These are phyloP conservation scores for Pythium brachiatum DNA, from an alignment of 352 stramenopile species.

Conservation along the genomic window DNA sequence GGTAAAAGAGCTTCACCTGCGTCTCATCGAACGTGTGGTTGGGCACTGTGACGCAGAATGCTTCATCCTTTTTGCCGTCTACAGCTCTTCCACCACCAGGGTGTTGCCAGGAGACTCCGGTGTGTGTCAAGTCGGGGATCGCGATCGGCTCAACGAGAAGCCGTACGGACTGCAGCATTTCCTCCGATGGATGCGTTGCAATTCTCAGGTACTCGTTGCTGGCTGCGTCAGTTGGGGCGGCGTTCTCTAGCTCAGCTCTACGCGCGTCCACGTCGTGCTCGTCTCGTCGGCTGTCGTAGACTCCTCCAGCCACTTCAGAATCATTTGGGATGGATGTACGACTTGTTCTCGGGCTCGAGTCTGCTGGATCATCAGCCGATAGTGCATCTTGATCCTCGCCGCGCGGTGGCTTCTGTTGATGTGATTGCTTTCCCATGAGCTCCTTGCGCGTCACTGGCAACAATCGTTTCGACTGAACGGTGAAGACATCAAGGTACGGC, in stretches of 20 bases:
- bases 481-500: constrained; percentile 66
- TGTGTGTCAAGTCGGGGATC: constrained; percentile 60
- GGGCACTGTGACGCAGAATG: constrained; percentile 26
- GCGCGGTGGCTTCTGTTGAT: neutral
- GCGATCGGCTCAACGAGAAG: constrained; percentile 62
- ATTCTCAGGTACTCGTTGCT: neutral
- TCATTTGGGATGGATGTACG: neutral
- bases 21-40: constrained; percentile 37
- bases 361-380: neutral
- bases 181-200: constrained; percentile 28
- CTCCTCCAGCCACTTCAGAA: neutral
- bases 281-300: neutral
- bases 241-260: no score
- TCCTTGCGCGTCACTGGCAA: constrained; percentile 35
- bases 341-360: neutral
- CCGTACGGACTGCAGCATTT: constrained; percentile 29
- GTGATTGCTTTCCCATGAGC: constrained; percentile 25
- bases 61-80: neutral
- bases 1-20: constrained; percentile 65
- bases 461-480: constrained; percentile 56
- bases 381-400: neutral
- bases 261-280: neutral
- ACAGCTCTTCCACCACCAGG: neutral
- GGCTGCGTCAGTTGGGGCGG: neutral
- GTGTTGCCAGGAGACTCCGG: constrained; percentile 34